Evolutionary conservation across 1,284 basidiomycete genomes (phyloP).

Genomic region (Microbotryum saponariae): DNA sequence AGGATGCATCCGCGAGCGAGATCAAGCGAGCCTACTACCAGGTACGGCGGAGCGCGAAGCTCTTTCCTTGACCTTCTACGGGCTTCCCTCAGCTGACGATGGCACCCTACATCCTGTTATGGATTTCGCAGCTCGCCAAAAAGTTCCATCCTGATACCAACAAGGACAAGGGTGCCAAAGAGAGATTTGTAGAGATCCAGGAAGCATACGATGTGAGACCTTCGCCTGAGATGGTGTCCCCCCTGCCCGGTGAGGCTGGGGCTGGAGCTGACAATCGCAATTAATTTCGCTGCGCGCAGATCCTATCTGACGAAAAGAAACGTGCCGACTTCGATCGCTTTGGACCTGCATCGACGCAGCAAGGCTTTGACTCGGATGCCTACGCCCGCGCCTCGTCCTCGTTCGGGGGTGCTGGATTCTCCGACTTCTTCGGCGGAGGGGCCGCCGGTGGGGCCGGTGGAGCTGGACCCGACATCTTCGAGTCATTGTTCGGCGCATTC

Average conservation of each 20-base stretch:
- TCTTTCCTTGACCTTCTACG: slow-evolving; percentile 16
- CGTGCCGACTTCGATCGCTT: slow-evolving; percentile 88
- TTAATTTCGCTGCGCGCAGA: slow-evolving; percentile 47
- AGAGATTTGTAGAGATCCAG: slow-evolving; percentile 95
- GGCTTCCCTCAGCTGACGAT: too few species aligned
- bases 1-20: slow-evolving; percentile 73
- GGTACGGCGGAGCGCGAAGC: slow-evolving; percentile 47
- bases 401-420: slow-evolving; percentile 58
- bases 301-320: slow-evolving; percentile 88
- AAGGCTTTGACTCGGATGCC: slow-evolving; percentile 83
- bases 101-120: neutral
- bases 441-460: slow-evolving; percentile 47
- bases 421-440: slow-evolving; percentile 55
- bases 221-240: too few species aligned
- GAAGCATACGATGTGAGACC: slow-evolving; percentile 83
- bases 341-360: slow-evolving; percentile 86
- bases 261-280: neutral
- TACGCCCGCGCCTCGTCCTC: slow-evolving; percentile 50
- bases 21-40: slow-evolving; percentile 97
- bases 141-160: slow-evolving; percentile 98
- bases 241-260: too few species aligned
- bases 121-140: slow-evolving; percentile 67
- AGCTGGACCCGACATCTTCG: slow-evolving; percentile 63
- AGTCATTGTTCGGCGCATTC: slow-evolving; percentile 65
- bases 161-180: slow-evolving; percentile 81